Conservation (phyloP, 768 basidiomycete species). For the Grammothele lineata region DNA sequence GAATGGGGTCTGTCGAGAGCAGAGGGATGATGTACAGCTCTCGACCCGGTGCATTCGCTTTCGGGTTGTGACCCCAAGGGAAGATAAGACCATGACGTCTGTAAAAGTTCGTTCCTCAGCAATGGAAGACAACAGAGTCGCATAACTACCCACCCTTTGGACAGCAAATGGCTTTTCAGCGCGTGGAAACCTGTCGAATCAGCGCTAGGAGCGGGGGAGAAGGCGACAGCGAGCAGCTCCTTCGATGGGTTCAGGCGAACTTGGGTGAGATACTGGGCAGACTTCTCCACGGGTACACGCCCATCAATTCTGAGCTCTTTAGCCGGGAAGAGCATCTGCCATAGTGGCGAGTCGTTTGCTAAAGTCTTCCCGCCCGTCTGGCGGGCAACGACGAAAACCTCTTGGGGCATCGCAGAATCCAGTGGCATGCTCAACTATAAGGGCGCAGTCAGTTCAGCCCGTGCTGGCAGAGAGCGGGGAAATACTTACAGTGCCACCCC, state of each 20-base stretch:
- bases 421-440: constrained; percentile 74
- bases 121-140: constrained; percentile 2
- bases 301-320: constrained; percentile 75
- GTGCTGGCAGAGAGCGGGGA: neutral
- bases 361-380: constrained; percentile 77
- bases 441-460: constrained; percentile 13
- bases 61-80: constrained; percentile 76
- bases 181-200: constrained; percentile 49
- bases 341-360: constrained; percentile 53
- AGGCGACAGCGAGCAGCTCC: constrained; percentile 76
- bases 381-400: constrained; percentile 62
- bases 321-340: constrained; percentile 74
- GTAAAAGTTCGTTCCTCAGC: constrained; percentile 15
- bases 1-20: constrained; percentile 57
- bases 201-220: constrained; percentile 47
- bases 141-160: constrained; percentile 58
- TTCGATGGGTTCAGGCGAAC: constrained; percentile 72
- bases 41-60: constrained; percentile 72
- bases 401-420: constrained; percentile 65
- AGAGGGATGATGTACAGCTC: constrained; percentile 87
- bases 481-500: constrained; percentile 66
- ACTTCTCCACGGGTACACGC: constrained; percentile 73
- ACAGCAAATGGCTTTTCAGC: constrained; percentile 62
- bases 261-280: constrained; percentile 73
- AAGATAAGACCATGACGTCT: constrained; percentile 86